phyloP scores from a whole-genome alignment of 805 yeast genomes.

The Yueomyces sp. region DNA sequence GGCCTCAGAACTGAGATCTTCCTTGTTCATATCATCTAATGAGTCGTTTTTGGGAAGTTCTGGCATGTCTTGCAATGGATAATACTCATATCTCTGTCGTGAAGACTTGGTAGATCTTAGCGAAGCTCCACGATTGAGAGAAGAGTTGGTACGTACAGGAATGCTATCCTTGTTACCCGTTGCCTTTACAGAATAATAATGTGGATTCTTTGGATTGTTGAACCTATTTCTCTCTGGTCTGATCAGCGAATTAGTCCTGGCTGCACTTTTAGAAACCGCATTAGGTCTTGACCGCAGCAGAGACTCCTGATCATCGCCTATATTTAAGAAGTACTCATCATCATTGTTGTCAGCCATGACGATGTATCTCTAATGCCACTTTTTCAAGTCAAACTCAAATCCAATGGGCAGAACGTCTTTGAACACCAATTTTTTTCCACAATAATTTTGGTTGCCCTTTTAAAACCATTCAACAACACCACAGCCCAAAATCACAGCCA shows the following conservation, averaged over 20 bases:
- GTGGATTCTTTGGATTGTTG: constrained; percentile 56
- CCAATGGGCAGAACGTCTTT: too few species aligned
- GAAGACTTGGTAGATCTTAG: neutral
- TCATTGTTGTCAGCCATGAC: neutral
- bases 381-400: too few species aligned
- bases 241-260: constrained; percentile 46
- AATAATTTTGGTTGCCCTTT: too few species aligned
- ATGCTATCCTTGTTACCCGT: constrained; percentile 51
- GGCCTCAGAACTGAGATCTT: neutral
- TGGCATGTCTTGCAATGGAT: neutral
- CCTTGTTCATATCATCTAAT: neutral
- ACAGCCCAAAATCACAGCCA: too few species aligned
- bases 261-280: constrained; percentile 7
- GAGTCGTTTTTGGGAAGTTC: neutral
- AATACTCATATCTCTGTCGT: neutral
- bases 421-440: too few species aligned
- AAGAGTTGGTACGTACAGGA: neutral
- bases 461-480: too few species aligned
- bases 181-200: constrained; percentile 65
- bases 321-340: constrained; percentile 1
- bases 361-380: neutral
- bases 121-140: neutral
- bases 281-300: constrained; percentile 17
- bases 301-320: constrained; percentile 18
- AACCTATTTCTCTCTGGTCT: constrained; percentile 70